Evolutionary conservation across 805 yeast species (phyloP), one percentile per base, ranked within the genome.

Genomic region (Kazachstania kunashirensis): DNA sequence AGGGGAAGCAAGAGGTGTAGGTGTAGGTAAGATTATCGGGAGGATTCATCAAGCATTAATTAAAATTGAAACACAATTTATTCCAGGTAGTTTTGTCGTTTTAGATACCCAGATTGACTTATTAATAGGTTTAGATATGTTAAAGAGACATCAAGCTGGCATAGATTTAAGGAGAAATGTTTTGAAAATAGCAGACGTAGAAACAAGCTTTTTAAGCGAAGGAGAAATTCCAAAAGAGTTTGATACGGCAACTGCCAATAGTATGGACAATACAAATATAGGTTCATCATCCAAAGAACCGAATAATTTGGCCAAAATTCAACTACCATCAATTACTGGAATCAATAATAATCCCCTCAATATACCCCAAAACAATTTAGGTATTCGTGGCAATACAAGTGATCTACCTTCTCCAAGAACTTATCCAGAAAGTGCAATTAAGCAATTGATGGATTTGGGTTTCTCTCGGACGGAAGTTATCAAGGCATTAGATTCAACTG

Each of bases 1-100:
- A 30, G 95, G 96, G 16, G 76, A 76, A 50, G 96, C 95, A 1
- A 66, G 75, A 37, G 99, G 98, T 31, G 96, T 92, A 11, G 99
- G 98, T 2, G 69, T 77, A 2, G 76, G 81, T 16, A 68, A 73
- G 41, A 84, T 86, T 33, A 54, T 77, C 23, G 99, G 98, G 2
- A 69, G 83, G 43, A 80, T 92, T 28, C 97, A 92, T 55, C 77
- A 84, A 44, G 94, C 85, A 0, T 94, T 94, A 14, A 69, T 92
- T 28, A 78, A 77, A 46, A 76, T 92, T 30, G 95, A 83, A 12
- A 69, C 66, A 30, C 66, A 70, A 11, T 74, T 61, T 50, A 68
- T 79, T 40, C 79, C 85, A 4, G 77, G 85, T 49, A 68, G 79
- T 33, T 77, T 83, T 49, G 74, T 78, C 1, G 82, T 83, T 3